phyloP scores from a whole-genome alignment of 768 basidiomycete genomes.

The Termitomyces sp. region DNA sequence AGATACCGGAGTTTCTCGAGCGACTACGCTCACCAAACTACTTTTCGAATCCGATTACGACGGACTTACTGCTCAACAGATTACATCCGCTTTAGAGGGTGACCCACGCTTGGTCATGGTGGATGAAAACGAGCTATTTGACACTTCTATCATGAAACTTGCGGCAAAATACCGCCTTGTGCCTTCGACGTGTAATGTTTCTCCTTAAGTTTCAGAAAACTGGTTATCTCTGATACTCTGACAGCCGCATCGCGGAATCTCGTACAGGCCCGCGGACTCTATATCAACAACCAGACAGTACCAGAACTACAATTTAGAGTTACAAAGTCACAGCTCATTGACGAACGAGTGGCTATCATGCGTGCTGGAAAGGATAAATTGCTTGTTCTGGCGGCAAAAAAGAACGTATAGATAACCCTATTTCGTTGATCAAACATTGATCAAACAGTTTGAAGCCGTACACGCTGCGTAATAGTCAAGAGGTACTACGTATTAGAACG shows the following conservation, averaged over 20 bases:
- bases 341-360: constrained; percentile 54
- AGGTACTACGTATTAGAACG: neutral
- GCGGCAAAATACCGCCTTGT: constrained; percentile 51
- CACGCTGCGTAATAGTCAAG: neutral
- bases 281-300: constrained; percentile 61
- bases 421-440: neutral
- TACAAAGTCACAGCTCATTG: constrained; percentile 44
- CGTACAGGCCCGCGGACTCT: constrained; percentile 60
- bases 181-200: constrained; percentile 57
- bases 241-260: constrained; percentile 63
- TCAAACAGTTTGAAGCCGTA: neutral
- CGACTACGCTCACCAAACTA: constrained; percentile 36
- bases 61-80: constrained; percentile 46
- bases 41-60: constrained; percentile 38
- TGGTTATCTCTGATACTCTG: constrained; percentile 1
- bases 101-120: constrained; percentile 62
- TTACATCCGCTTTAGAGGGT: constrained; percentile 53
- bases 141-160: constrained; percentile 53
- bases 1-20: constrained; percentile 34
- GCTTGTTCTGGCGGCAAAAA: constrained; percentile 37
- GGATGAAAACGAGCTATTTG: constrained; percentile 44
- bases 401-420: neutral
- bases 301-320: constrained; percentile 42
- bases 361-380: constrained; percentile 73
- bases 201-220: neutral